These are phyloP conservation scores for Diaporthe sp. DNA, from an alignment of 2,329 filamentous ascomycete genomes.

Conservation along the genomic window DNA sequence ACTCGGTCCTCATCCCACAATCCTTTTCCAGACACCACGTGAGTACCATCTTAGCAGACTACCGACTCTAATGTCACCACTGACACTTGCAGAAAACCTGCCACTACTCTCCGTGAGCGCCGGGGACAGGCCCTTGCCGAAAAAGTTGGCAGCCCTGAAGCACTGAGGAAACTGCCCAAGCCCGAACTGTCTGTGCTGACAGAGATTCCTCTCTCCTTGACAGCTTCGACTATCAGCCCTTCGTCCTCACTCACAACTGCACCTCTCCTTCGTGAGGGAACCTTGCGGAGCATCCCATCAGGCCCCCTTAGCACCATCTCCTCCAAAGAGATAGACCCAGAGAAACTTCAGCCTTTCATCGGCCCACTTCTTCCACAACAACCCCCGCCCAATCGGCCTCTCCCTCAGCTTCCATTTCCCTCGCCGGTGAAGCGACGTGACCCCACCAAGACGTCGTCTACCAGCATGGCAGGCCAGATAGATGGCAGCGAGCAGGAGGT, in stretches of 20 bases:
- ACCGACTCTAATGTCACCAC: not conserved
- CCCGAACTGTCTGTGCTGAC: not conserved
- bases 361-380: slow-evolving; percentile 33
- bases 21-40: slow-evolving; percentile 1
- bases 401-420: slow-evolving; percentile 20
- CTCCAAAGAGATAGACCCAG: not conserved
- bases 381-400: slow-evolving; percentile 23
- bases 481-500: not conserved
- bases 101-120: not conserved
- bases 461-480: not conserved
- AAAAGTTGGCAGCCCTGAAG: not conserved
- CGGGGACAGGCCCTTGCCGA: not conserved
- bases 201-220: slow-evolving; percentile 7
- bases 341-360: slow-evolving; percentile 28
- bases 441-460: not conserved
- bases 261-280: not conserved
- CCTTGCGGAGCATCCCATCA: slow-evolving; percentile 11
- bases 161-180: not conserved
- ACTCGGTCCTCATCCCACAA: not conserved
- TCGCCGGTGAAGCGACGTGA: not conserved
- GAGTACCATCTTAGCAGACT: not conserved
- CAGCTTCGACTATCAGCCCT: slow-evolving; percentile 14
- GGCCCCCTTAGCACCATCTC: slow-evolving; percentile 9
- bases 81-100: not conserved
- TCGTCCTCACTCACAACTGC: slow-evolving; percentile 12